phyloP scores from a whole-genome alignment of 208 protist genomes.

The Borovskyia barvae region DNA sequence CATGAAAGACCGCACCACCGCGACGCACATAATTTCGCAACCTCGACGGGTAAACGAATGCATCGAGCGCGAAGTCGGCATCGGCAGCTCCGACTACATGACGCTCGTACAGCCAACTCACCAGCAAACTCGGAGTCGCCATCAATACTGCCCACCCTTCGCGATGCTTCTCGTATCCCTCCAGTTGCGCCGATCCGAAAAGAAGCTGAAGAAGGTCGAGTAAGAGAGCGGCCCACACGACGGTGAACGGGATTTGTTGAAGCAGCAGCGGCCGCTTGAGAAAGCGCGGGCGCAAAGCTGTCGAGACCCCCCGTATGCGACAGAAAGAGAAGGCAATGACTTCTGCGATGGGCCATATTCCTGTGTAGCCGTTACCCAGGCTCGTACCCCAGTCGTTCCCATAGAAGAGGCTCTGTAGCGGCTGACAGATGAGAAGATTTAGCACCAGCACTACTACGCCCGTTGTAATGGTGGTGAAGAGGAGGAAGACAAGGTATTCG shows the following conservation, averaged over 20 bases:
- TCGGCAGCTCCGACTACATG: slow-evolving; percentile 6
- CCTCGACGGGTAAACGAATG: slow-evolving; percentile 25
- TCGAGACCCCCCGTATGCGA: slow-evolving; percentile 5
- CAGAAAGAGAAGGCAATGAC: slow-evolving; percentile 26
- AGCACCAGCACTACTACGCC: slow-evolving; percentile 21
- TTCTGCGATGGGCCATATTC: slow-evolving; percentile 35
- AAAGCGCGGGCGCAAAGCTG: background rate
- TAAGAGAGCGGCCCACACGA: slow-evolving; percentile 5
- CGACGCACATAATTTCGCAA: slow-evolving; percentile 10
- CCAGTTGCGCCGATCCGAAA: background rate
- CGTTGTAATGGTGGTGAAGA: slow-evolving; percentile 20
- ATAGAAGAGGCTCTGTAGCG: no score
- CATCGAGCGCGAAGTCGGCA: slow-evolving; percentile 11
- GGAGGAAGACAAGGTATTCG: slow-evolving; percentile 21
- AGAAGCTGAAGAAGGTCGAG: no score
- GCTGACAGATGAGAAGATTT: background rate
- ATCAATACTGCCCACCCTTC: slow-evolving; percentile 1
- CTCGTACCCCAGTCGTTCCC: no score
- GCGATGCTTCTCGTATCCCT: background rate
- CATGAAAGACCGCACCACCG: background rate
- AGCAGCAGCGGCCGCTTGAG: slow-evolving; percentile 4
- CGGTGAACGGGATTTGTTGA: slow-evolving; percentile 12
- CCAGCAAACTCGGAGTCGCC: slow-evolving; percentile 11
- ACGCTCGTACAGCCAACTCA: slow-evolving; percentile 29
- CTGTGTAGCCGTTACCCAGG: slow-evolving; percentile 22